These are phyloP conservation scores for Hygrophorus russula DNA, from an alignment of 768 basidiomycete species.

Conservation along the genomic window DNA sequence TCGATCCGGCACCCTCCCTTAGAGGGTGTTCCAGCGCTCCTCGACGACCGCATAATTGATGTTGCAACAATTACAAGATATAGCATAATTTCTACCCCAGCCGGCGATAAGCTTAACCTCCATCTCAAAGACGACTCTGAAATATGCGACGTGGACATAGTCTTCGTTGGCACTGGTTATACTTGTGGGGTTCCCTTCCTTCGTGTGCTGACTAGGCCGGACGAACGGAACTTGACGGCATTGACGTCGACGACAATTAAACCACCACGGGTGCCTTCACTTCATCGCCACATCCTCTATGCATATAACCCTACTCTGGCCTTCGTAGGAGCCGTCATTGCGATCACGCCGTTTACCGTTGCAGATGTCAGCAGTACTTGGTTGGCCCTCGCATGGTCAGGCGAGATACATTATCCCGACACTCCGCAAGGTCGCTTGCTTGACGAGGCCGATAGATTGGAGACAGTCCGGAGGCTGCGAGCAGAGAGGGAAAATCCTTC, in stretches of 20 bases:
- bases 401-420: conserved; percentile 20
- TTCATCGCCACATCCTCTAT: conserved; percentile 36
- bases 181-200: conserved; percentile 21
- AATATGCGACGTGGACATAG: conserved; percentile 28
- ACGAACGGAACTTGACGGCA: conserved; percentile 11
- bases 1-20: conserved; percentile 32
- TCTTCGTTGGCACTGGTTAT: conserved; percentile 39
- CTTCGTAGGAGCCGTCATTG: conserved; percentile 31
- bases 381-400: conserved; percentile 31
- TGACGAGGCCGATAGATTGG: conserved; percentile 27
- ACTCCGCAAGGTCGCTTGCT: conserved; percentile 21
- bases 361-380: conserved; percentile 39
- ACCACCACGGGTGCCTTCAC: conserved; percentile 29
- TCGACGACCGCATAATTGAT: conserved; percentile 30
- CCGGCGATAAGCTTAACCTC: conserved; percentile 19
- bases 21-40: conserved; percentile 26
- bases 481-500: conserved; percentile 16
- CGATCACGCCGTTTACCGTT: conserved; percentile 36
- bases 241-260: conserved; percentile 17
- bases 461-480: conserved; percentile 13
- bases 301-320: conserved; percentile 34
- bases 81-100: conserved; percentile 7
- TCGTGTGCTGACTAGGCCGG: conserved; percentile 23
- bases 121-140: conserved; percentile 25
- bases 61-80: conserved; percentile 30